Evolutionary conservation across 352 stramenopile genomes (phyloP), one percentile per base, ranked within the genome.

Genomic region (Phytopythium litorale): DNA sequence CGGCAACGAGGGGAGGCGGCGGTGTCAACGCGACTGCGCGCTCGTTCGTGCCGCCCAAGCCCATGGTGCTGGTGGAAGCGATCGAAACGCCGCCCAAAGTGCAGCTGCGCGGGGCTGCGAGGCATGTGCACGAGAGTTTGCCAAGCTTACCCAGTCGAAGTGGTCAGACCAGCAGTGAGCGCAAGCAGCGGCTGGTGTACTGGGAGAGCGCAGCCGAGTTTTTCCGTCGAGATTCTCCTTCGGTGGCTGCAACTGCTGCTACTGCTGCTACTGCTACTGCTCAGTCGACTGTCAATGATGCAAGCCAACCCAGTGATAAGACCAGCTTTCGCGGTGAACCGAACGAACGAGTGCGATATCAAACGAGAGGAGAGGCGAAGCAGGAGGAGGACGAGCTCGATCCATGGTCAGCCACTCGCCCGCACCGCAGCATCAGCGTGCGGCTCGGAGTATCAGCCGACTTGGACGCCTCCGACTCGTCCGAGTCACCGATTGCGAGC

Each of bases 391-490:
- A 46, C 18, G 51, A 45, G 18, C 7, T 32, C 7, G 18, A 7
- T 43, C 16, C n/a, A 33, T 28, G n/a, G 51, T 5, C 32, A 32
- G 32, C 30, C 18, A 28, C 16, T 25, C 51, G 8, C 42, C 16
- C 19, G 32, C 19, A n/a, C 0, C 51, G 32, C 32, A 23, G 25
- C 15, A 54, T 32, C 13, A 54, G 48, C 15, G 23, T 33, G 25
- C 48, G 48, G 2, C 25, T 54, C 15, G 48, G 48, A 25, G 15
- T 54, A 38, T 54, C 48, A 16, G 16, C 48, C 13, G 48, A 54
- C 48, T 37, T 54, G 48, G 48, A 54, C 48, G 48, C 23, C 23
- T 37, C 23, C 11, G 48, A 54, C 25, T 54, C 48, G 16, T 28
- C 25, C 25, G 48, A 54, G 12, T 54, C 25, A 15, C 33, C 48